phyloP scores from a whole-genome alignment of 129 eudicot genomes.

The Flaveria ramosissima region DNA sequence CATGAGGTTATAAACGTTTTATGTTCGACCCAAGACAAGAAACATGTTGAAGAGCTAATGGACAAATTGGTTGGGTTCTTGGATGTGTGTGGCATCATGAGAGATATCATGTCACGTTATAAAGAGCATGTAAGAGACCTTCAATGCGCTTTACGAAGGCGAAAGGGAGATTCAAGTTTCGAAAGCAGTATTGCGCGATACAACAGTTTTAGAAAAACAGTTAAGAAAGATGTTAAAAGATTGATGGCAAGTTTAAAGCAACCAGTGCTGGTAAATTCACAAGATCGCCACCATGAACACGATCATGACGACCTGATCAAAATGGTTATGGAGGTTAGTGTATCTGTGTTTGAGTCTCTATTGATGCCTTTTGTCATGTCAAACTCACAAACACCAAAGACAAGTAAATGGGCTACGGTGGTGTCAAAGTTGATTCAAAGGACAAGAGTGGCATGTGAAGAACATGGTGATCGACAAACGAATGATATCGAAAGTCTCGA shows the following conservation, averaged over 20 bases:
- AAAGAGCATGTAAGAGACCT: conserved; percentile 32
- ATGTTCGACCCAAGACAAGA: conserved; percentile 12
- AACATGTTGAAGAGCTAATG: conserved; percentile 30
- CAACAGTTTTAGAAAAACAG: conserved; percentile 30
- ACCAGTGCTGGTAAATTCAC: conserved; percentile 16
- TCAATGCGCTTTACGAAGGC: conserved; percentile 35
- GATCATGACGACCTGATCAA: conserved; percentile 19
- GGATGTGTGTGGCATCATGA: conserved; percentile 39
- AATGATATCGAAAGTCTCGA: conserved; percentile 30
- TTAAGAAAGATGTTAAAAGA: conserved; percentile 35
- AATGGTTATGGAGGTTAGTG: conserved; percentile 28
- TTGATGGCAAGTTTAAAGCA: conserved; percentile 28
- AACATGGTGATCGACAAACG: conserved; percentile 3
- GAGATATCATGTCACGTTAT: conserved; percentile 31
- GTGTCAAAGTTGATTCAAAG: conserved; percentile 41
- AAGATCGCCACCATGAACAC: neutral
- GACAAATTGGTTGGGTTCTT: conserved; percentile 37
- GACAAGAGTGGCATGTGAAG: conserved; percentile 31
- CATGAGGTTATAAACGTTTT: conserved; percentile 33
- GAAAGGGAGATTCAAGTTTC: conserved; percentile 26
- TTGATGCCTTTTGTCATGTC: conserved; percentile 28
- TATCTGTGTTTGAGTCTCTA: conserved; percentile 32
- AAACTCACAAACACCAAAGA: conserved; percentile 28
- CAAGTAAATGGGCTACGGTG: conserved; percentile 21
- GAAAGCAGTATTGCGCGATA: conserved; percentile 19